Evolutionary conservation across 805 yeast species (phyloP).

Genomic region (Yamadazyma insecticola): DNA sequence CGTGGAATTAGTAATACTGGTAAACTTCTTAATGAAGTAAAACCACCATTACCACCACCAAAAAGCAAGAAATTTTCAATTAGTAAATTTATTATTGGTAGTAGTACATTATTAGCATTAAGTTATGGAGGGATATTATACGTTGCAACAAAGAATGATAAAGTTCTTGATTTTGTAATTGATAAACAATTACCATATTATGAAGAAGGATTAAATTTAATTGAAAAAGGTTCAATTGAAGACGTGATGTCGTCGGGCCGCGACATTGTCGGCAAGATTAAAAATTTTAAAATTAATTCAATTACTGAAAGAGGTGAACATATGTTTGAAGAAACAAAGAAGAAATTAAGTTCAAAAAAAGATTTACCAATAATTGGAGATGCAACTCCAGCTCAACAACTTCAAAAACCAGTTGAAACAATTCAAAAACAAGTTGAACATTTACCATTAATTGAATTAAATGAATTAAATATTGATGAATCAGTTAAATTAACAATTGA

Average conservation of each 20-base stretch:
- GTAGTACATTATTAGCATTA: conserved; percentile 22
- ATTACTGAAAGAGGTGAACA: conserved; percentile 30
- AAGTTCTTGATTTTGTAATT: conserved; percentile 40
- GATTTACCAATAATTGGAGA: conserved; percentile 5
- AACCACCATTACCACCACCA: too few species aligned
- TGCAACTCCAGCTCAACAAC: conserved; percentile 36
- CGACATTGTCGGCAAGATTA: conserved; percentile 13
- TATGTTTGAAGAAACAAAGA: conserved; percentile 32
- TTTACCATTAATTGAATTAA: conserved; percentile 30
- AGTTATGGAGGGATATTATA: conserved; percentile 36
- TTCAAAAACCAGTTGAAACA: conserved; percentile 37
- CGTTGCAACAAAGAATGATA: conserved; percentile 39
- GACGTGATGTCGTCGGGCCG: conserved; percentile 22
- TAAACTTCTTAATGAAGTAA: too few species aligned
- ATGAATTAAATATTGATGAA: conserved; percentile 24
- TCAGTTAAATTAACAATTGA: conserved; percentile 30
- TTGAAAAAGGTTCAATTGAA: conserved; percentile 31
- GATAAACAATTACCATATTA: conserved; percentile 40
- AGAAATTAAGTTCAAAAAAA: conserved; percentile 17
- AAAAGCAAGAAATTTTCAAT: conserved; percentile 28
- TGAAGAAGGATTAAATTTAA: conserved; percentile 35
- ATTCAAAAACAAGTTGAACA: conserved; percentile 23
- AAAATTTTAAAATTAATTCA: conserved; percentile 20
- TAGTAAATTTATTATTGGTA: conserved; percentile 25
- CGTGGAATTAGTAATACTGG: too few species aligned